Base-by-base conservation (phyloP, 805 yeast genomes). In the Candida quercuum region DNA sequence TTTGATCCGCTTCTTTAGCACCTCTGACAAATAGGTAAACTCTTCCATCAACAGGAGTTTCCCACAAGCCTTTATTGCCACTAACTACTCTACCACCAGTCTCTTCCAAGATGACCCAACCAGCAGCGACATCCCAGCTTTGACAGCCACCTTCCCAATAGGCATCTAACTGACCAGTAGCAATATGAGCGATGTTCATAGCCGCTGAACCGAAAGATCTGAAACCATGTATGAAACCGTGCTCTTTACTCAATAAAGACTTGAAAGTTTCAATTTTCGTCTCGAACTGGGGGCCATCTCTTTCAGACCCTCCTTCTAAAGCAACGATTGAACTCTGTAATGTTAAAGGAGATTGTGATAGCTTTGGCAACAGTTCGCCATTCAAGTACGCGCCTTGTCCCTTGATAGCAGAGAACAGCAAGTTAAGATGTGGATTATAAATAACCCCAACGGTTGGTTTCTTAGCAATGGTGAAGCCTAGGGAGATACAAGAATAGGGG, bases 111-210 rank as follows among this genome's bases (percentile, higher is more conserved):
- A 78, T 73, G 33, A 76, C 67, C 81, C 81, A 78, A 28, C 82
- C 81, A 13, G 83, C 85, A 53, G 81, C 75, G 2, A 78, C 81
- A 51, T 78, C 85, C 84, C 84, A 78, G 18, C 77, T 72, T 52
- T 70, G 75, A 51, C 81, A 76, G n/a, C 82, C 82, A 35, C 81
- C 82, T 56, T 76, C 82, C 82, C 84, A 78, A 56, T 78, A 78
- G 4, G 76, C 68, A 49, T 78, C 85, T 20, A 76, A 42, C 40
- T 64, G 64, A 6, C 85, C 85, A 4, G 72, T 63, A 1, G 84
- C 82, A 5, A 74, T 75, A 32, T 71, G 69, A 32, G 79, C 69
- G 27, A 76, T 56, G 50, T 77, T 77, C 70, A 78, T 67, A 6
- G 85, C 85, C 0, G 84, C 83, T 15, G 81, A 74, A 3, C 85